Base-by-base conservation (phyloP, 345 rosid species). In the Eucalyptus camaldulensis region DNA sequence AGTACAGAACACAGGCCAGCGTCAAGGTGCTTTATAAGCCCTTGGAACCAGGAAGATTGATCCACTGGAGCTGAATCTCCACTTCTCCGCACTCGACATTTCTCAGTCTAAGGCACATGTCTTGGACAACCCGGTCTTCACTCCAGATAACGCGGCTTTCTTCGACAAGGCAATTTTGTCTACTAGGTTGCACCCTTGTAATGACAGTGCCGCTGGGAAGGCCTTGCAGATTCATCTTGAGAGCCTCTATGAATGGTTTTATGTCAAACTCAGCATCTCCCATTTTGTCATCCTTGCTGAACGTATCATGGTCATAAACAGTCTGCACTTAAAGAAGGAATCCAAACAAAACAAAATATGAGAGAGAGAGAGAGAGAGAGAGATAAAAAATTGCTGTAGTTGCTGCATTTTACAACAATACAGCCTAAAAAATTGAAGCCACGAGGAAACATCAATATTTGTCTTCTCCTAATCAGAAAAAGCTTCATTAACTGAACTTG, bases 81-180 rank as follows among this genome's bases (percentile, higher is more conserved):
- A 96, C 95, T 89, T 98, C 97, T 24, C 99, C 98, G 8, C 98
- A 95, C 91, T 98, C 99, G 8, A 97, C 99, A 15, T 98, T 95
- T 88, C 95, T 90, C 90, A 98, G 90, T 89, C 97, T 92, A 88
- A 98, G 96, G 92, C 90, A 92, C 9, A 97, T 88, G 86, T 95
- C 96, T 69, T 98, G 98, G 85, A 95, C 91, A 80, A 97, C 91
- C 90, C 90, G 92, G 89, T 94, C 93, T 5, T 95, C 95, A 4
- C 31, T 31, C 92, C 93, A 95, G 16, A 87, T 51, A 69, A 97
- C 88, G 33, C 88, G 72, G 89, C 96, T 95, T 92, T 95, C 97
- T 86, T 98, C 97, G 0, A 96, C 90, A 14, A 96, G 93, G 92
- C 96, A 96, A 90, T 97, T 98, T 83, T 90, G 91, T 89, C 95